These are phyloP conservation scores for Detonula confervacea DNA, from an alignment of 352 stramenopile genomes.

Conservation along the genomic window DNA sequence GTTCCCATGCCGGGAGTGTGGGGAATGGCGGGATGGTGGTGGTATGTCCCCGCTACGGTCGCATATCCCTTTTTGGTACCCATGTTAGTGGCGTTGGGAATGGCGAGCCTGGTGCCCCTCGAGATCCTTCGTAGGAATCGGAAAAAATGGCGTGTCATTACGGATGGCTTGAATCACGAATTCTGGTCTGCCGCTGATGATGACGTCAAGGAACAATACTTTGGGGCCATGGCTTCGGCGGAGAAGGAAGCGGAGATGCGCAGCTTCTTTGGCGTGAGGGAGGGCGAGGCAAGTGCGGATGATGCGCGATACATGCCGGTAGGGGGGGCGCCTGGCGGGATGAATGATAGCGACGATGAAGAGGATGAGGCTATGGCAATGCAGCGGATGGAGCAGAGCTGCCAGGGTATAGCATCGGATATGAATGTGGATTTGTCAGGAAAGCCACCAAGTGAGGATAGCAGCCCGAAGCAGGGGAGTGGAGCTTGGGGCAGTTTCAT, in stretches of 20 bases:
- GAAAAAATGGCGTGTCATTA: constrained; percentile 57
- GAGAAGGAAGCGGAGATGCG: constrained; percentile 54
- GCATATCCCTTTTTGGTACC: constrained; percentile 62
- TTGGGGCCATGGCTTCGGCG: constrained; percentile 48
- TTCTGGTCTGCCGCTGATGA: constrained; percentile 48
- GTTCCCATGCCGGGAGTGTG: constrained; percentile 61
- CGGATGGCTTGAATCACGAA: constrained; percentile 59
- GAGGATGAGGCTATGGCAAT: constrained; percentile 51
- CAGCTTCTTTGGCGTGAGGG: constrained; percentile 56
- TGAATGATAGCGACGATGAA: constrained; percentile 37
- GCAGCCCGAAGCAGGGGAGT: background rate
- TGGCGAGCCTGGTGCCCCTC: constrained; percentile 51
- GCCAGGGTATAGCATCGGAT: constrained; percentile 36
- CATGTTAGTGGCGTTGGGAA: constrained; percentile 54
- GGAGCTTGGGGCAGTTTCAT: constrained; percentile 45
- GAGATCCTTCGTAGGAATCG: constrained; percentile 57
- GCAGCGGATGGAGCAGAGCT: constrained; percentile 49
- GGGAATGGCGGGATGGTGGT: constrained; percentile 60
- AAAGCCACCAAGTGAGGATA: constrained; percentile 18
- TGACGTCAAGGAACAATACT: constrained; percentile 49
- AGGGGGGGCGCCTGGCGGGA: constrained; percentile 26
- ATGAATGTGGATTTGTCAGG: constrained; percentile 56
- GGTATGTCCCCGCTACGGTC: constrained; percentile 62
- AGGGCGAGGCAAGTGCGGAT: constrained; percentile 36
- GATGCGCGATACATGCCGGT: constrained; percentile 58